Conservation (phyloP, 108 stramenopile species). For the Nitzschia inconspicua region DNA sequence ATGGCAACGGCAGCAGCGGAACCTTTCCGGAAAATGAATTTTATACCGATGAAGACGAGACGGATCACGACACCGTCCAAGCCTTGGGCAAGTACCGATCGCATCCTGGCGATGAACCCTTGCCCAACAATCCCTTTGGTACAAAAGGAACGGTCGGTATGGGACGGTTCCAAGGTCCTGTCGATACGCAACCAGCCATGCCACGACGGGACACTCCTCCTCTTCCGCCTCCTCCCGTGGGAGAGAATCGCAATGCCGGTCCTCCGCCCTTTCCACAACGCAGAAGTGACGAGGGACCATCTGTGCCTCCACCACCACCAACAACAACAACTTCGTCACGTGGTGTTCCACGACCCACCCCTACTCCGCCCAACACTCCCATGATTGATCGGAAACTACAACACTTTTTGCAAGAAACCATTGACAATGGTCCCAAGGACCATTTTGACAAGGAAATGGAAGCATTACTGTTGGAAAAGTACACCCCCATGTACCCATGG, state of each 20-base stretch:
- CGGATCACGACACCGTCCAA: neutral
- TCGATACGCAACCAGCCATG: no score
- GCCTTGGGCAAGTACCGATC: constrained; percentile 1
- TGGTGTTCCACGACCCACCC: neutral
- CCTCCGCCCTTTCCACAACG: neutral
- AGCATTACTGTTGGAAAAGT: neutral
- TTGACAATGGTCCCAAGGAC: neutral
- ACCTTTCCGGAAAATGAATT: neutral
- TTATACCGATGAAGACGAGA: neutral
- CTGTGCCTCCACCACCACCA: neutral
- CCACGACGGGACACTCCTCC: neutral
- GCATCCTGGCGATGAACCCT: constrained; percentile 1
- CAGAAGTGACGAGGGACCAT: neutral
- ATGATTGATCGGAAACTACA: constrained; percentile 2
- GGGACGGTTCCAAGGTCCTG: neutral
- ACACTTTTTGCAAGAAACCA: constrained; percentile 4
- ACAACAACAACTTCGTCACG: neutral
- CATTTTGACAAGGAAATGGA: constrained; percentile 14
- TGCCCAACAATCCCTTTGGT: constrained; percentile 1
- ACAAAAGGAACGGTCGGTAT: neutral
- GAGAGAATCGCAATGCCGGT: neutral
- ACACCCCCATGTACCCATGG: constrained; percentile 1
- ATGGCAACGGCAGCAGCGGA: neutral
- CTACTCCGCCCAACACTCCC: neutral
- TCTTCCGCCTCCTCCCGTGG: neutral